Percentiles rank a stretch among this genome's conserved stretches.
Evolutionary conservation across 75 land plant genomes (phyloP).

Genomic region (Gnetum montanum): DNA sequence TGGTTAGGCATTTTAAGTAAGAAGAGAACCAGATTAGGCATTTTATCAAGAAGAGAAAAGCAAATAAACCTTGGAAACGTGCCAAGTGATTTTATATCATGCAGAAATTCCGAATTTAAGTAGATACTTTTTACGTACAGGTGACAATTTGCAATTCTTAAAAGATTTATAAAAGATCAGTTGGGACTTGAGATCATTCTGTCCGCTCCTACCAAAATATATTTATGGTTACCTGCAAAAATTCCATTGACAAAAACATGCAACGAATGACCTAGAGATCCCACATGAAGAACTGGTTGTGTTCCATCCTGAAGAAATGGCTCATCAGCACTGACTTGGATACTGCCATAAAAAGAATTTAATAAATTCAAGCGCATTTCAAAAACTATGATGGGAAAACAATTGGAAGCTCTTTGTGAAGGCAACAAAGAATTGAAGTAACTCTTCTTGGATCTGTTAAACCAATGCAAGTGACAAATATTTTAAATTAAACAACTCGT

Average conservation of each 20-base stretch:
- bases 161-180: not conserved
- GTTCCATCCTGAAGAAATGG: conserved; percentile 34
- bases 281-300: conserved; percentile 41
- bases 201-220: too few species aligned
- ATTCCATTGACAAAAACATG: conserved; percentile 73
- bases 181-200: too few species aligned
- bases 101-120: not conserved
- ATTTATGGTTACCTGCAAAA: conserved; percentile 44
- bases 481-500: too few species aligned
- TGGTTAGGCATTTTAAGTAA: too few species aligned
- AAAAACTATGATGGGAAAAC: not conserved
- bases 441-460: not conserved
- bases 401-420: not conserved
- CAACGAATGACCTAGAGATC: conserved; percentile 63
- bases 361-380: not conserved
- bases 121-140: not conserved
- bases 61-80: too few species aligned
- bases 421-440: not conserved
- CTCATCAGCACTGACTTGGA: conserved; percentile 33
- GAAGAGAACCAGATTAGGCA: too few species aligned
- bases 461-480: not conserved
- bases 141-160: not conserved
- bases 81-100: too few species aligned
- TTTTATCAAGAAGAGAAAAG: too few species aligned
- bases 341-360: conserved; percentile 31